Conservation (phyloP, 192 early-diverging fungal species). For the Chytriomyces hyalinus region DNA sequence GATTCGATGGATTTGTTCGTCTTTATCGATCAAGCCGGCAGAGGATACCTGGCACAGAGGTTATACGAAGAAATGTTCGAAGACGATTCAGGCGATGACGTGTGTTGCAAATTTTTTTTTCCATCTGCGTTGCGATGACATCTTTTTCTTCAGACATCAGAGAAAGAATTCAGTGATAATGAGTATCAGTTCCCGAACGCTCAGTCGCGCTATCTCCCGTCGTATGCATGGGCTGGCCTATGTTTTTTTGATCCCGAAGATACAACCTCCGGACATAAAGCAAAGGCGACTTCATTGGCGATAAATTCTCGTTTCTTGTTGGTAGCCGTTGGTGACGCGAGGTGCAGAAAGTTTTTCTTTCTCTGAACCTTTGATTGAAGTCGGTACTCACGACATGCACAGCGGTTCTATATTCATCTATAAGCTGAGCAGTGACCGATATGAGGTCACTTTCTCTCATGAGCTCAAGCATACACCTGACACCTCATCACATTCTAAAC, state of each 20-base stretch:
- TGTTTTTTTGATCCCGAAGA: constrained; percentile 39
- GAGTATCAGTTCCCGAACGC: neutral
- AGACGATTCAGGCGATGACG: constrained; percentile 1
- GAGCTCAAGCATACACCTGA: constrained; percentile 21
- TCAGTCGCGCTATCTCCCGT: no score
- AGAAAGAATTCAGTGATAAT: neutral
- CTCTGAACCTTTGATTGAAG: neutral
- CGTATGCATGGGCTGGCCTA: constrained; percentile 36
- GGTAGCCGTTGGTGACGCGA: constrained; percentile 67
- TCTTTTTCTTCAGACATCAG: no score
- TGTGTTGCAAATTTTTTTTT: no score
- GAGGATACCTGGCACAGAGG: constrained; percentile 64
- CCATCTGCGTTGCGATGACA: no score
- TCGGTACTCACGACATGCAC: constrained; percentile 9
- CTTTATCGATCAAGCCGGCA: constrained; percentile 65
- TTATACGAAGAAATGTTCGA: neutral
- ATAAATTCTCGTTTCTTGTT: constrained; percentile 74
- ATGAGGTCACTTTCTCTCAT: constrained; percentile 57
- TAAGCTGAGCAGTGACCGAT: constrained; percentile 53
- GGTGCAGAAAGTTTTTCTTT: neutral
- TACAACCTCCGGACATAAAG: neutral
- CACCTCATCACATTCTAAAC: neutral
- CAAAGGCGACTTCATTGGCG: constrained; percentile 59
- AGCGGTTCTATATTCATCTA: constrained; percentile 63
- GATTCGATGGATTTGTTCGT: constrained; percentile 53